Conservation (phyloP, 1,284 basidiomycete species). For the Tylopilus orsonianus region DNA sequence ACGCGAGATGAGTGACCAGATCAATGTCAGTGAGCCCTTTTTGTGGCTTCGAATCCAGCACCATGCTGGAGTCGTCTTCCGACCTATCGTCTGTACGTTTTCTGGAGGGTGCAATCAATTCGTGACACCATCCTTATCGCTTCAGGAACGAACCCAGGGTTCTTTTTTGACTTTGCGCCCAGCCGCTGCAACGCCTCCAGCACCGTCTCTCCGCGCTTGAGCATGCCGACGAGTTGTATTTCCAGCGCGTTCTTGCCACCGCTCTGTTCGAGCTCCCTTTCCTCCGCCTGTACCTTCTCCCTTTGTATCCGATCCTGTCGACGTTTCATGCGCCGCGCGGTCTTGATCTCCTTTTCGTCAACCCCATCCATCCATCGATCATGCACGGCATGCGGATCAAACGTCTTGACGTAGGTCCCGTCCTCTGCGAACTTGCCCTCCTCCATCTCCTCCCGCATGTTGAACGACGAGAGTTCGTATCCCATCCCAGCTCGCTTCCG, state of each 20-base stretch:
- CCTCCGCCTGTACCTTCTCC: constrained; percentile 72
- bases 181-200: constrained; percentile 87
- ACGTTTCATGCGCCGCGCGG: constrained; percentile 71
- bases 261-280: constrained; percentile 60
- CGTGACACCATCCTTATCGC: background rate
- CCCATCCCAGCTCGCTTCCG: constrained; percentile 88
- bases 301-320: constrained; percentile 68
- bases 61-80: constrained; percentile 42
- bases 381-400: constrained; percentile 89
- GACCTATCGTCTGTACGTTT: constrained; percentile 35
- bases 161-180: constrained; percentile 71
- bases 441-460: constrained; percentile 99
- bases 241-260: constrained; percentile 72
- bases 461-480: constrained; percentile 91
- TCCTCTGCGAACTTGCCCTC: constrained; percentile 96
- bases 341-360: constrained; percentile 84
- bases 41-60: constrained; percentile 43
- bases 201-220: constrained; percentile 90
- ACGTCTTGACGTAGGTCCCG: constrained; percentile 83
- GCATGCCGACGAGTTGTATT: constrained; percentile 64
- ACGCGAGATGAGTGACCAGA: constrained; percentile 77
- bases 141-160: constrained; percentile 40
- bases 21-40: constrained; percentile 63
- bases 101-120: constrained; percentile 21
- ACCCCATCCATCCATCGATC: constrained; percentile 94